phyloP scores from a whole-genome alignment of 306 rosid species.

The Cucumis hystrix region DNA sequence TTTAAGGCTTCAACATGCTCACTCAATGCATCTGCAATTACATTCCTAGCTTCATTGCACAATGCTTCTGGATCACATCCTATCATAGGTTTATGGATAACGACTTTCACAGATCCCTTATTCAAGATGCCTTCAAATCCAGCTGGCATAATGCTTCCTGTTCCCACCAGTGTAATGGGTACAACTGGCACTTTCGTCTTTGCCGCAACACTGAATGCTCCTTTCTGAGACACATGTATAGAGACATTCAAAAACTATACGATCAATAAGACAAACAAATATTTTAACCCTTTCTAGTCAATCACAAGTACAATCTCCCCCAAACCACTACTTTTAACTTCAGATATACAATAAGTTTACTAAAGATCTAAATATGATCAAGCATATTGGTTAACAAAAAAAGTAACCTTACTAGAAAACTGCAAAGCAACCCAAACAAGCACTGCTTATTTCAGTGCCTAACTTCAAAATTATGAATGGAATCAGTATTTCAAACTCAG shows the following conservation, averaged over 20 bases:
- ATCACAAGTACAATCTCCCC: not conserved
- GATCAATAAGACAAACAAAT: not conserved
- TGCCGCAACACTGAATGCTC: slow-evolving; percentile 89
- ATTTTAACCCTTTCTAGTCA: not conserved
- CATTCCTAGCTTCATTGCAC: slow-evolving; percentile 56
- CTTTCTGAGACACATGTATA: slow-evolving; percentile 25
- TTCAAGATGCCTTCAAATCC: slow-evolving; percentile 72
- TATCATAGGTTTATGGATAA: slow-evolving; percentile 57
- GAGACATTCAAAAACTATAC: not conserved
- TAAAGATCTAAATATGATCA: not conserved
- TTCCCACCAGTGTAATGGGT: slow-evolving; percentile 82
- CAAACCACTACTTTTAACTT: not conserved
- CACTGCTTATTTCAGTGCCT: not conserved
- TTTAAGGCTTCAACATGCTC: not conserved
- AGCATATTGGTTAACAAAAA: not conserved
- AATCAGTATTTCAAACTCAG: not conserved
- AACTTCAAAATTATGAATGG: not conserved
- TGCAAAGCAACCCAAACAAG: not conserved
- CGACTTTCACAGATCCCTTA: slow-evolving; percentile 55
- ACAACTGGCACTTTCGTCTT: slow-evolving; percentile 67
- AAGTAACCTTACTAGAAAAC: not conserved
- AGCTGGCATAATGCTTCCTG: slow-evolving; percentile 84
- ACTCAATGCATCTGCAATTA: slow-evolving; percentile 39
- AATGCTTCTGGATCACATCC: slow-evolving; percentile 48
- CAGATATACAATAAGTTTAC: not conserved